Evolutionary conservation across 805 yeast species (phyloP).

Genomic region (Starmerella floricola): DNA sequence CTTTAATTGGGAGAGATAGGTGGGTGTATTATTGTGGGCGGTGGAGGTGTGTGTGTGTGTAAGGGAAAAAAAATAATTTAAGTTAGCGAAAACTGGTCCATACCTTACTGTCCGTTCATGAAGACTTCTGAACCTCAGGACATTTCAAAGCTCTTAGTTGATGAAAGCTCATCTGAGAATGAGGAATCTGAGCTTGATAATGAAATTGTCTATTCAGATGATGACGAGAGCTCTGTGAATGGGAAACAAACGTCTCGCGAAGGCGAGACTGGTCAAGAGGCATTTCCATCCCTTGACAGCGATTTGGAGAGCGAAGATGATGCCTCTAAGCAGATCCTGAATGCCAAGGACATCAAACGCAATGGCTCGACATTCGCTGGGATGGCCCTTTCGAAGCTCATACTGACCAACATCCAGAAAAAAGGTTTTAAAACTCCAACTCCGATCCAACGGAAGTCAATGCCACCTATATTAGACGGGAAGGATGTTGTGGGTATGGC

Average conservation of each 20-base stretch:
- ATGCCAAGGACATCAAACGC: constrained; percentile 23
- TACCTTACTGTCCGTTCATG: too few species aligned
- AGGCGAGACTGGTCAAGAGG: constrained; percentile 3
- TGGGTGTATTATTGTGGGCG: too few species aligned
- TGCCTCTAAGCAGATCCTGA: constrained; percentile 24
- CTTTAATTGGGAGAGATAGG: too few species aligned
- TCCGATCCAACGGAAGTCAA: constrained; percentile 92
- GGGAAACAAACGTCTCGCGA: neutral
- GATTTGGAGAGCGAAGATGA: constrained; percentile 27
- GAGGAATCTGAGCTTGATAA: too few species aligned
- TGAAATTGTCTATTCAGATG: neutral
- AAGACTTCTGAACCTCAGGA: neutral
- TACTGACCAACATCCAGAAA: constrained; percentile 56
- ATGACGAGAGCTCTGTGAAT: neutral
- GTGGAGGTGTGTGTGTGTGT: too few species aligned
- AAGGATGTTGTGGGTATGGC: constrained; percentile 99
- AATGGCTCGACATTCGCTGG: constrained; percentile 68
- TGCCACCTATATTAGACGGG: constrained; percentile 74
- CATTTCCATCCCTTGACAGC: constrained; percentile 35
- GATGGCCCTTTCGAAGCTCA: constrained; percentile 68
- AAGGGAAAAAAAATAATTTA: too few species aligned
- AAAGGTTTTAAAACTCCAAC: constrained; percentile 94
- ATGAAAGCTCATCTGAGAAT: neutral
- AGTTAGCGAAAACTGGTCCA: too few species aligned
- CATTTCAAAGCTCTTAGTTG: constrained; percentile 8